Evolutionary conservation across 2,329 filamentous ascomycete genomes (phyloP).

Genomic region (Colletotrichum tofieldiae): DNA sequence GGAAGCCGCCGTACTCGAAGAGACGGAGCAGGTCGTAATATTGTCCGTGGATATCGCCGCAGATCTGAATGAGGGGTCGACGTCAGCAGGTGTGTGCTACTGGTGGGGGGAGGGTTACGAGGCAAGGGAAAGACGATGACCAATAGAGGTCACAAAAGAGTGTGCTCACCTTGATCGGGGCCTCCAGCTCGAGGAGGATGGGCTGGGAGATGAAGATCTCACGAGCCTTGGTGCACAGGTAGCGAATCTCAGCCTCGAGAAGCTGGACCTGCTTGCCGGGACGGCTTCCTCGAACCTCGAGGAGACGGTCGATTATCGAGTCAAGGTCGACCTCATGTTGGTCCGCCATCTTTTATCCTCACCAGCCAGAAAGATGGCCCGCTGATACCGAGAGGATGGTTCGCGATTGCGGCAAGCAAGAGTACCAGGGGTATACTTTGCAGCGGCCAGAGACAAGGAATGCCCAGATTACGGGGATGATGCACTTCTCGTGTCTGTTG

Average conservation of each 20-base stretch:
- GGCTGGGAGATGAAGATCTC: constrained; percentile 99
- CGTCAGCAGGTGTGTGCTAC: constrained; percentile 43
- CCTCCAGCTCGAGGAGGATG: constrained; percentile 96
- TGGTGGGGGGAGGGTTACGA: not conserved
- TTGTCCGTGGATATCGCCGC: constrained; percentile 98
- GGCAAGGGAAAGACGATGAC: constrained; percentile 34
- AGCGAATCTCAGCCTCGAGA: constrained; percentile 95
- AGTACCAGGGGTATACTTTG: constrained; percentile 27
- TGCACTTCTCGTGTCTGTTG: constrained; percentile 45
- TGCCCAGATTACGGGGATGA: constrained; percentile 42
- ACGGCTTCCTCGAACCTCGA: constrained; percentile 97
- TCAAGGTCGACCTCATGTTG: constrained; percentile 96
- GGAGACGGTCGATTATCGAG: constrained; percentile 97
- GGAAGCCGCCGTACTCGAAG: constrained; percentile 98
- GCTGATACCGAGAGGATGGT: constrained; percentile 49
- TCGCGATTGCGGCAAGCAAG: constrained; percentile 36
- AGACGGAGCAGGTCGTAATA: constrained; percentile 98
- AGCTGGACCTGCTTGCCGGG: constrained; percentile 99
- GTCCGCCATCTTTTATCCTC: constrained; percentile 70
- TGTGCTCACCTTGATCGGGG: constrained; percentile 92
- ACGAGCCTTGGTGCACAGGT: constrained; percentile 96
- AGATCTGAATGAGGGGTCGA: constrained; percentile 76
- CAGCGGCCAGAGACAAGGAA: constrained; percentile 41
- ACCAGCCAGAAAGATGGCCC: constrained; percentile 61
- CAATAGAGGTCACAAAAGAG: constrained; percentile 30